phyloP scores from a whole-genome alignment of 139 green algal genomes.

The Closterium sp. region DNA sequence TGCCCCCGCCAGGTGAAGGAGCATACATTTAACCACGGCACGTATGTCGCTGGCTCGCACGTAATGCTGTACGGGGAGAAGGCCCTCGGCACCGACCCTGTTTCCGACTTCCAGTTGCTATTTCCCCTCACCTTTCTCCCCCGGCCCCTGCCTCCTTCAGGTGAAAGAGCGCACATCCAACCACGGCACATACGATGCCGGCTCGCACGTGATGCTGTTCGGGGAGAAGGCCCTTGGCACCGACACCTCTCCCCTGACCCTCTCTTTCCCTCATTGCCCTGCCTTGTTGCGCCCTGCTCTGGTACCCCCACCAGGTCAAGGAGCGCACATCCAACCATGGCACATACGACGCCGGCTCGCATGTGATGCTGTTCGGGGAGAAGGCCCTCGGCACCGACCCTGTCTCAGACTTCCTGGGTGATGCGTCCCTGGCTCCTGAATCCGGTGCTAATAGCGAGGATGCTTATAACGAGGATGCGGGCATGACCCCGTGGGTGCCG shows the following conservation, averaged over 20 bases:
- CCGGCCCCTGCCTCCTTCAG: too few species aligned
- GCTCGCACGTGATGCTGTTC: slow-evolving; percentile 81
- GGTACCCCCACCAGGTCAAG: slow-evolving; percentile 58
- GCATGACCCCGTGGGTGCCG: too few species aligned
- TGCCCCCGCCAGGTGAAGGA: too few species aligned
- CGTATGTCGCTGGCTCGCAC: slow-evolving; percentile 72
- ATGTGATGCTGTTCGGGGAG: slow-evolving; percentile 81
- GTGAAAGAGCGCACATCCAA: slow-evolving; percentile 73
- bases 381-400: slow-evolving; percentile 69
- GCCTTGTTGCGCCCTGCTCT: too few species aligned
- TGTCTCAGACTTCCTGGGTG: slow-evolving; percentile 68
- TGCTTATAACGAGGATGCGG: too few species aligned
- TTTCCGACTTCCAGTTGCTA: slow-evolving; percentile 65
- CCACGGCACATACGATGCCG: slow-evolving; percentile 75
- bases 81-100: slow-evolving; percentile 67
- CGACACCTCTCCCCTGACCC: too few species aligned
- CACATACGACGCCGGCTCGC: slow-evolving; percentile 72
- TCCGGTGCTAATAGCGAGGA: too few species aligned
- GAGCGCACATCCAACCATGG: slow-evolving; percentile 77
- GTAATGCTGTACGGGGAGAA: slow-evolving; percentile 81
- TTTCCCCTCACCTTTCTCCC: background rate
- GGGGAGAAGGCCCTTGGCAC: slow-evolving; percentile 68
- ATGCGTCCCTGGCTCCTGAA: too few species aligned
- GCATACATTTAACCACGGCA: slow-evolving; percentile 76
- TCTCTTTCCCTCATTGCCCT: too few species aligned